These are phyloP conservation scores for Phytophthora macrochlamydospora DNA, from an alignment of 352 stramenopile genomes.

Conservation along the genomic window DNA sequence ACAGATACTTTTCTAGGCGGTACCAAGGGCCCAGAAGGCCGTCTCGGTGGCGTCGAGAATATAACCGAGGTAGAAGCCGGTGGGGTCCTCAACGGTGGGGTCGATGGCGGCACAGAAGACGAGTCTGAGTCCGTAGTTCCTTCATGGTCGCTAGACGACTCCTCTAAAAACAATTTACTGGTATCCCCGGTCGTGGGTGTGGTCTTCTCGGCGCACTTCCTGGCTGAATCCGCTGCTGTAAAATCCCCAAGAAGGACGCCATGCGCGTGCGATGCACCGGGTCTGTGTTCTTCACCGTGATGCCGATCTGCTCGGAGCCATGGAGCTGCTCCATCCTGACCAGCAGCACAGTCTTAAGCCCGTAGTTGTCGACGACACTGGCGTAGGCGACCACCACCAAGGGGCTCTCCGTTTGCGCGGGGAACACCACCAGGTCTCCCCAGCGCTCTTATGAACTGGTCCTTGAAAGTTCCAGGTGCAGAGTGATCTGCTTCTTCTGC, in stretches of 20 bases:
- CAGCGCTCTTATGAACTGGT: conserved; percentile 55
- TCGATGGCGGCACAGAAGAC: conserved; percentile 20
- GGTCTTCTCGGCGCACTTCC: conserved; percentile 45
- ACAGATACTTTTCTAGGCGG: conserved; percentile 15
- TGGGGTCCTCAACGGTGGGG: conserved; percentile 15
- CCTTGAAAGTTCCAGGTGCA: conserved; percentile 38
- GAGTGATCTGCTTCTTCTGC: not conserved
- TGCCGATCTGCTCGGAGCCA: conserved; percentile 67
- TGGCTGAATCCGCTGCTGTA: conserved; percentile 74
- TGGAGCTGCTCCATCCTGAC: conserved; percentile 72
- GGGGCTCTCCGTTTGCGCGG: conserved; percentile 18
- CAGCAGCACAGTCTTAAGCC: conserved; percentile 56
- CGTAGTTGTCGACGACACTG: conserved; percentile 47
- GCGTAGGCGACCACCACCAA: conserved; percentile 69
- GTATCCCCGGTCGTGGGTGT: conserved; percentile 47
- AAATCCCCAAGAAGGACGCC: conserved; percentile 50
- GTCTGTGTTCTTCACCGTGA: conserved; percentile 75
- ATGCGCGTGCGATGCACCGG: conserved; percentile 55
- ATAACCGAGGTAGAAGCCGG: conserved; percentile 13
- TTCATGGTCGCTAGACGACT: conserved; percentile 37
- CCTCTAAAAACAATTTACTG: conserved; percentile 59
- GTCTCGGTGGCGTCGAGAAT: conserved; percentile 21
- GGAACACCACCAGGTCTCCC: conserved; percentile 66
- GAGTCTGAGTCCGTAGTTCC: conserved; percentile 34
- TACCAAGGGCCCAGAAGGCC: conserved; percentile 1